Base-by-base conservation (phyloP, 352 stramenopile genomes). In the Globisporangium barbulae region DNA sequence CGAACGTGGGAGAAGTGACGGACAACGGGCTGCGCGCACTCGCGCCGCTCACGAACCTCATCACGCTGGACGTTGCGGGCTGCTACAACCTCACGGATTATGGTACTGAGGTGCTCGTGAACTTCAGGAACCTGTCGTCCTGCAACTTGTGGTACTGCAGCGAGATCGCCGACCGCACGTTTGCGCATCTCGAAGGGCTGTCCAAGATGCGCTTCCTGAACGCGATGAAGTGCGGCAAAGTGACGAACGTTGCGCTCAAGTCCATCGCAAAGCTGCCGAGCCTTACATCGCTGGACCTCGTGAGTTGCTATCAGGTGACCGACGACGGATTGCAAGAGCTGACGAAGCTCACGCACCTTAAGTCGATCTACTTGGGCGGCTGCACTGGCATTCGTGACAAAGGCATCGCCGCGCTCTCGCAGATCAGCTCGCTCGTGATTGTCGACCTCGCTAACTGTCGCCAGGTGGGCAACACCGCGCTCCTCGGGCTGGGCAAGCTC, bases 121-220 rank as follows among this genome's bases (percentile, higher is more conserved):
- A 77, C 55, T 91, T 91, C 59, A 61, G 67, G 5, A 62, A 73
- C n/a, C 63, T 93, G 31, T 75, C 78, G 30, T 90, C 79, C 1
- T 88, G 75, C 63, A 93, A 92, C 37, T 56, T 93, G 21, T 93
- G 85, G 83, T 93, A 93, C 68, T 93, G 85, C 68, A 90, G 79
- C 58, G 84, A 91, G 68, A 81, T 93, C n/a, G 69, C 71, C 10
- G 81, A 89, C 56, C 59, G 65, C 5, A 91, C 85, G 28, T 86
- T 93, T 22, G 60, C 41, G 25, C 71, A 90, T 61, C 72, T 93
- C 53, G 65, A 79, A 42, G 44, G 60, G 22, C 71, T 90, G 2
- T 67, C 61, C 8, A 84, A 85, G 44, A 79, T 91, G 73, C 78
- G 76, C 13, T 90, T 88, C 53, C 45, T 93, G n/a, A 93, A 93